phyloP scores from a whole-genome alignment of 805 yeast species.

The Candida saitoana region DNA sequence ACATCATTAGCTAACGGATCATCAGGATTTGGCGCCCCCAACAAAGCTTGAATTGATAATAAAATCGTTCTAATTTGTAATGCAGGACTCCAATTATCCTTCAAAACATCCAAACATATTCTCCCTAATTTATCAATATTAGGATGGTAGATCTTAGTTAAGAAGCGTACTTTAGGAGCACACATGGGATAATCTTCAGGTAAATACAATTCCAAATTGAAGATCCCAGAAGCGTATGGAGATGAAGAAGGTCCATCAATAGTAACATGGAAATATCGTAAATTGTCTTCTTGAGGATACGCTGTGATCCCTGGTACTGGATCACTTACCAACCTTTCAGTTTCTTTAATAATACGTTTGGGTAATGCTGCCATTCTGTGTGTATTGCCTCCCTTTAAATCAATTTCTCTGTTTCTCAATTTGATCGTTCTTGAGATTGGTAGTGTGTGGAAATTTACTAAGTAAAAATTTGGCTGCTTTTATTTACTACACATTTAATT shows the following conservation, averaged over 20 bases:
- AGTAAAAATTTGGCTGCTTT: too few relatives aligned
- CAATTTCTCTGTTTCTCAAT: not conserved
- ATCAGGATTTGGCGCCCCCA: conserved; percentile 96
- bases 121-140: conserved; percentile 94
- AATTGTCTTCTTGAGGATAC: conserved; percentile 87
- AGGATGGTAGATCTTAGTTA: conserved; percentile 94
- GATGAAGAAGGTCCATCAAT: conserved; percentile 89
- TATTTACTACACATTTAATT: not conserved
- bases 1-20: conserved; percentile 98
- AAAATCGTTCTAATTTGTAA: conserved; percentile 90
- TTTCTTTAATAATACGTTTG: conserved; percentile 93
- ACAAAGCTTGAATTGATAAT: conserved; percentile 84
- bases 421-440: too few relatives aligned
- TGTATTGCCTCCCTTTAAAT: not conserved
- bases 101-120: conserved; percentile 91
- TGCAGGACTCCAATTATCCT: conserved; percentile 97
- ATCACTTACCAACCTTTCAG: conserved; percentile 85
- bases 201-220: conserved; percentile 77
- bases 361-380: conserved; percentile 59
- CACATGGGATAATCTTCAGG: conserved; percentile 98
- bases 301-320: conserved; percentile 97
- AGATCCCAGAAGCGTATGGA: conserved; percentile 81
- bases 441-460: too few relatives aligned
- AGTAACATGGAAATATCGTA: conserved; percentile 87
- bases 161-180: conserved; percentile 91